These are phyloP conservation scores for Fusarium veterinarium DNA, from an alignment of 2,329 filamentous ascomycete genomes.

Conservation along the genomic window DNA sequence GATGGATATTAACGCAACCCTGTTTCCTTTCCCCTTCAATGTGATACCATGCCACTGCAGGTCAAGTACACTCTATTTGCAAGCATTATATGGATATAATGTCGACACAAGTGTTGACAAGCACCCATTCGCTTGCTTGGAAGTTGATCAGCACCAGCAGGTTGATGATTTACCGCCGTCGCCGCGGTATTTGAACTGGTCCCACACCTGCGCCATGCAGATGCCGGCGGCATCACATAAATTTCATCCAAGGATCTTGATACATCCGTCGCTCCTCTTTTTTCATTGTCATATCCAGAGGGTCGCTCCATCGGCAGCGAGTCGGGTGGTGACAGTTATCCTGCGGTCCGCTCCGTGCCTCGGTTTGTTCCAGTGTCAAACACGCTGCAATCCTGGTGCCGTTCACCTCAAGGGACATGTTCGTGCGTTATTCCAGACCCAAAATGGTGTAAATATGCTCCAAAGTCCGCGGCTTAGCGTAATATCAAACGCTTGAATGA, in stretches of 20 bases:
- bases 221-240: constrained; percentile 7
- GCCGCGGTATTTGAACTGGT: constrained; percentile 26
- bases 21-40: background rate
- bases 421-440: background rate
- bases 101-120: background rate
- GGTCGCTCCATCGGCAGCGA: background rate
- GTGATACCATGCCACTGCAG: background rate
- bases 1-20: background rate
- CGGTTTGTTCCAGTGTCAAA: constrained; percentile 3
- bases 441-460: background rate
- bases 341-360: constrained; percentile 23
- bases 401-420: background rate
- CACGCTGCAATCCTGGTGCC: background rate
- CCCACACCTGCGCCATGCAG: constrained; percentile 24
- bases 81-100: background rate
- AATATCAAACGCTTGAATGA: background rate
- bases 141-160: constrained; percentile 11
- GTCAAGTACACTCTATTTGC: background rate
- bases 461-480: constrained; percentile 6
- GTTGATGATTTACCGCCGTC: constrained; percentile 36
- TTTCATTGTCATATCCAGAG: background rate
- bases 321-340: constrained; percentile 17
- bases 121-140: background rate
- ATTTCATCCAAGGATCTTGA: background rate
- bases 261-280: background rate